phyloP scores from a whole-genome alignment of 83 land plant genomes.

The Picea abies region DNA sequence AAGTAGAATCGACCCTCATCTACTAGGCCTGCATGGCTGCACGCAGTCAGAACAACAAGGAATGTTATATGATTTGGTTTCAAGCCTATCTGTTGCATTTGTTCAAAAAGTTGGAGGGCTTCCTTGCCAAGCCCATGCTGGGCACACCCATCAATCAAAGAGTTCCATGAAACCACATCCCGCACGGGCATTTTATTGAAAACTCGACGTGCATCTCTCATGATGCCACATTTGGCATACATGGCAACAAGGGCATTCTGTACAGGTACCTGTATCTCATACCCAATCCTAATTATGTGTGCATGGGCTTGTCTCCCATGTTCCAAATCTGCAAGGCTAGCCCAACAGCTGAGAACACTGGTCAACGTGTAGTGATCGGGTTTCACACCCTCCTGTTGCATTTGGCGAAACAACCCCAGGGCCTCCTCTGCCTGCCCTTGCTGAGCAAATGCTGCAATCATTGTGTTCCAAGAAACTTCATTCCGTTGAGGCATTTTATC shows the following conservation, averaged over 20 bases:
- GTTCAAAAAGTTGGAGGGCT: constrained; percentile 21
- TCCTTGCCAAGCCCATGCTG: constrained; percentile 17
- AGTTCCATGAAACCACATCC: constrained; percentile 20
- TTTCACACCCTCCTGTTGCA: neutral
- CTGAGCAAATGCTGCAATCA: neutral
- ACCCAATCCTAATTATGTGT: neutral
- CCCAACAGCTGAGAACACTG: neutral
- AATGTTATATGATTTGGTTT: constrained; percentile 27
- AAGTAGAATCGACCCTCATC: constrained; percentile 1
- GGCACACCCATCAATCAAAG: constrained; percentile 34
- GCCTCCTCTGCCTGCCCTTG: neutral
- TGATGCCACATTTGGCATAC: neutral
- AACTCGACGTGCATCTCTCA: constrained; percentile 7
- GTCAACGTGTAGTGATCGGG: neutral
- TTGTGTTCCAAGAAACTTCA: neutral
- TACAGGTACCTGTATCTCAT: neutral
- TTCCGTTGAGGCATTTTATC: neutral
- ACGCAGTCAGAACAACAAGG: constrained; percentile 23
- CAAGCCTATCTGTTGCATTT: constrained; percentile 4
- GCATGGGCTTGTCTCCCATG: neutral
- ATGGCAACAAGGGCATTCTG: neutral
- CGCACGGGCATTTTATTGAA: neutral
- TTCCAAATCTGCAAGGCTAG: neutral
- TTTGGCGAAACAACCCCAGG: neutral
- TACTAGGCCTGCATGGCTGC: constrained; percentile 10